These are phyloP conservation scores for Cubamyces sp. DNA, from an alignment of 768 basidiomycete species.

Conservation along the genomic window DNA sequence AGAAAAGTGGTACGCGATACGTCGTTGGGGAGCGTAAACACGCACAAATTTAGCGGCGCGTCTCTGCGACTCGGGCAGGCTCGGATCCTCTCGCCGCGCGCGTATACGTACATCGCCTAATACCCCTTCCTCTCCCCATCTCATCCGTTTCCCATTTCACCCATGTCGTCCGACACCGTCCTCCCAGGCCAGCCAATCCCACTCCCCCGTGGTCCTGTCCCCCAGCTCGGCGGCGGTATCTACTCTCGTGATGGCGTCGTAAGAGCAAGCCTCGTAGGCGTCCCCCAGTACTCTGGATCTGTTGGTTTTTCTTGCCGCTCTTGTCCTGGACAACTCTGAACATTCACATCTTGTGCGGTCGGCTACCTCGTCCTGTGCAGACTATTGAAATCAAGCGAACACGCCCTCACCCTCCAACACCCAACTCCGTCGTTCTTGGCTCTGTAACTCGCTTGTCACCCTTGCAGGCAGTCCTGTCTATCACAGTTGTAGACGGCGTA, in stretches of 20 bases:
- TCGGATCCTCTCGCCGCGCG: constrained; percentile 16
- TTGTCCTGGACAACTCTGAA: constrained; percentile 29
- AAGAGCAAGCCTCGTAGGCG: constrained; percentile 73
- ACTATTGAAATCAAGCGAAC: constrained; percentile 64
- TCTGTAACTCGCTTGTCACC: constrained; percentile 84
- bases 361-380: constrained; percentile 39
- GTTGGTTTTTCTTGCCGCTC: constrained; percentile 53
- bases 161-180: constrained; percentile 40
- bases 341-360: constrained; percentile 10
- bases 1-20: constrained; percentile 26
- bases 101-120: constrained; percentile 6
- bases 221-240: constrained; percentile 65
- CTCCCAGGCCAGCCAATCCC: constrained; percentile 82
- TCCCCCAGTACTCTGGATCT: constrained; percentile 61
- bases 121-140: background rate
- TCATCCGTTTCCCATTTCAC: background rate
- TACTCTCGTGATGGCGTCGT: constrained; percentile 66
- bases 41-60: constrained; percentile 28
- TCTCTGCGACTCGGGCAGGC: constrained; percentile 22
- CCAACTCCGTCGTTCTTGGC: constrained; percentile 81
- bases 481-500: constrained; percentile 85
- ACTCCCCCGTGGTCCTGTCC: constrained; percentile 55
- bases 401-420: constrained; percentile 70
- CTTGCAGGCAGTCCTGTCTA: constrained; percentile 79
- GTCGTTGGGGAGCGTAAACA: constrained; percentile 31